Evolutionary conservation across 2,329 filamentous ascomycete genomes (phyloP).

Genomic region (Biscogniauxia mediterranea): DNA sequence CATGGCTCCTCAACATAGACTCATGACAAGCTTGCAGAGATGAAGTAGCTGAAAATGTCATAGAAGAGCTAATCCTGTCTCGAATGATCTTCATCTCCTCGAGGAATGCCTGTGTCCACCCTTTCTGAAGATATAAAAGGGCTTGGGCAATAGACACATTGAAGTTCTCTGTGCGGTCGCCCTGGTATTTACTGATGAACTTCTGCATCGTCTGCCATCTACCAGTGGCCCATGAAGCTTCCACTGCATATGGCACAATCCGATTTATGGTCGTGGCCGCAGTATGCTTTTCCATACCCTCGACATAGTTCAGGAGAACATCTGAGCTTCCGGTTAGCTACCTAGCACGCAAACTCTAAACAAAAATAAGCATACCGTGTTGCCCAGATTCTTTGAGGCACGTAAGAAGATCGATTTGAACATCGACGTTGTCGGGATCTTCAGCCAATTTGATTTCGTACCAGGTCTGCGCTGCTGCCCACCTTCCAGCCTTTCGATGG

Average conservation of each 20-base stretch:
- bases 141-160: slow-evolving; percentile 76
- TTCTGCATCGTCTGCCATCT: slow-evolving; percentile 74
- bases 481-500: slow-evolving; percentile 88
- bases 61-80: slow-evolving; percentile 66
- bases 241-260: slow-evolving; percentile 79
- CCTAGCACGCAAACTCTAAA: background rate
- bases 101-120: slow-evolving; percentile 51
- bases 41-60: slow-evolving; percentile 74
- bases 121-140: slow-evolving; percentile 57
- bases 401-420: slow-evolving; percentile 79
- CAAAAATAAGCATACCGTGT: slow-evolving; percentile 60
- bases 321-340: slow-evolving; percentile 49
- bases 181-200: slow-evolving; percentile 58
- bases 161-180: slow-evolving; percentile 64
- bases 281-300: slow-evolving; percentile 61
- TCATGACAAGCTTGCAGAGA: slow-evolving; percentile 85
- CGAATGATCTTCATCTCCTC: slow-evolving; percentile 63
- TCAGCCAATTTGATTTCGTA: slow-evolving; percentile 88
- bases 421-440: slow-evolving; percentile 70
- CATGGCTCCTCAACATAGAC: slow-evolving; percentile 80
- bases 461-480: slow-evolving; percentile 95
- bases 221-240: slow-evolving; percentile 87
- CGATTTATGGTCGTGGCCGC: slow-evolving; percentile 53
- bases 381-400: slow-evolving; percentile 96
- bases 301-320: slow-evolving; percentile 81